These are phyloP conservation scores for Epichloe bromicola DNA, from an alignment of 2,329 filamentous ascomycete species.

Conservation along the genomic window DNA sequence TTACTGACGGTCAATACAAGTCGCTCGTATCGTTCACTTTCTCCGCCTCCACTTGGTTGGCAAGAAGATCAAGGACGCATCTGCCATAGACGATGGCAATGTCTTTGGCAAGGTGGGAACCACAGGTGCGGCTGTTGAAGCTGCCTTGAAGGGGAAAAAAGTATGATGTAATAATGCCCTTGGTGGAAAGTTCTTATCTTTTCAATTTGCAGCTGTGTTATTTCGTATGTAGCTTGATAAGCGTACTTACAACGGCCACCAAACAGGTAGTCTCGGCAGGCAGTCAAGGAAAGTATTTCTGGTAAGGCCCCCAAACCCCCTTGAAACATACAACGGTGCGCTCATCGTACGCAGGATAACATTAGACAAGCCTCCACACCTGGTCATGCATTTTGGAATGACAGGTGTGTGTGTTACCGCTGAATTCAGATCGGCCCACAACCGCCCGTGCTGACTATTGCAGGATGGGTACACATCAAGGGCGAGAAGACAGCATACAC, in stretches of 20 bases:
- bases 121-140: conserved; percentile 59
- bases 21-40: conserved; percentile 77
- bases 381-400: conserved; percentile 80
- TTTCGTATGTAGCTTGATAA: background rate
- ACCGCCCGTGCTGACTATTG: conserved; percentile 2
- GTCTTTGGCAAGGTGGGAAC: conserved; percentile 88
- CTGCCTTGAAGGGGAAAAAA: conserved; percentile 62
- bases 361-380: conserved; percentile 67
- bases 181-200: too few relatives aligned
- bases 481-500: conserved; percentile 66
- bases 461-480: conserved; percentile 77
- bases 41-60: conserved; percentile 74
- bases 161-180: conserved; percentile 12
- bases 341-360: conserved; percentile 21
- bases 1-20: conserved; percentile 22
- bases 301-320: conserved; percentile 31
- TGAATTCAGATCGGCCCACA: background rate
- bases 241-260: background rate
- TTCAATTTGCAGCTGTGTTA: too few relatives aligned
- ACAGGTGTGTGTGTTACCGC: conserved; percentile 28
- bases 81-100: conserved; percentile 65
- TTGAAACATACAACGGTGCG: conserved; percentile 17
- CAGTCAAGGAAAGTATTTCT: conserved; percentile 96
- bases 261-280: conserved; percentile 47
- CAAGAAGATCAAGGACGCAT: conserved; percentile 59